Evolutionary conservation across 805 yeast genomes (phyloP).

Genomic region (Ascoidea tarda): DNA sequence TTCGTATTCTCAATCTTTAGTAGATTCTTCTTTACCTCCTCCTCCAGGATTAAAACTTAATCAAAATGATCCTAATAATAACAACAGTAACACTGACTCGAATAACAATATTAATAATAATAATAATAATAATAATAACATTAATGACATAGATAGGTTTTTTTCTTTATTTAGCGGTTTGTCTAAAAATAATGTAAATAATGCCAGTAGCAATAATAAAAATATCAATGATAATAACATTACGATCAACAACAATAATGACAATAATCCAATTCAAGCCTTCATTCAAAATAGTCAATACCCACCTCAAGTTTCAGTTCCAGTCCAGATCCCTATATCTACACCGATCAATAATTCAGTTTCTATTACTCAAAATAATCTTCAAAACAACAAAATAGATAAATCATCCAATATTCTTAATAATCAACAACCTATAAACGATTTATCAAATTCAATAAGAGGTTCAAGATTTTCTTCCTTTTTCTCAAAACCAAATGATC

Average conservation of each 20-base stretch:
- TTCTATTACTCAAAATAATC: neutral
- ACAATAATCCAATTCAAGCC: no score
- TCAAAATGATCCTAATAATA: neutral
- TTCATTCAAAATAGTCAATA: neutral
- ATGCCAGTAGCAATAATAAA: neutral
- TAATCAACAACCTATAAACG: neutral
- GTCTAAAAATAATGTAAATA: no score
- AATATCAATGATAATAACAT: neutral
- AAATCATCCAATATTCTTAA: neutral
- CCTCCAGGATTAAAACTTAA: neutral
- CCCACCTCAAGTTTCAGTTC: constrained; percentile 1
- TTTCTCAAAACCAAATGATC: constrained; percentile 12
- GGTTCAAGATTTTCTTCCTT: constrained; percentile 22
- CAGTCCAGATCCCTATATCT: neutral
- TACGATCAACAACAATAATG: no score
- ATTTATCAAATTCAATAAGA: constrained; percentile 1
- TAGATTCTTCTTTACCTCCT: neutral
- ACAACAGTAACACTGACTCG: no score
- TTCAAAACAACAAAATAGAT: neutral
- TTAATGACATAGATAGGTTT: neutral
- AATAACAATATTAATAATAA: no score
- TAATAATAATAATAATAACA: no score
- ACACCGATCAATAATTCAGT: neutral
- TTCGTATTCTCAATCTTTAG: no score
- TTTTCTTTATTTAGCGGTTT: no score